Evolutionary conservation across 1,139 yeast genomes (phyloP), one percentile per base, ranked within the genome.

Genomic region (Protomyces gravidus): DNA sequence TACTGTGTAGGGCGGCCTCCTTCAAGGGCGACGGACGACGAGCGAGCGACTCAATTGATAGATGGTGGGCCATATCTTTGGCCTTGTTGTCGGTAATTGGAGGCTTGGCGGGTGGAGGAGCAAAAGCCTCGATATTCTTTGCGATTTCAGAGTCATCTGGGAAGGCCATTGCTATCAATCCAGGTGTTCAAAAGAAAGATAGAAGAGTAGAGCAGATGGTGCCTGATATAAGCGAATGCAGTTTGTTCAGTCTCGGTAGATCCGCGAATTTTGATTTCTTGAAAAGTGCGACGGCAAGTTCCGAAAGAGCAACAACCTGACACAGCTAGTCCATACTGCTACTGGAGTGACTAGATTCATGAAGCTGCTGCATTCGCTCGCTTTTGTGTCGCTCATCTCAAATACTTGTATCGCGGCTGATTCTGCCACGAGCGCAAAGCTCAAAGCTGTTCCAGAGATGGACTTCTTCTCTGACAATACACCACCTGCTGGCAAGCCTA

Each of bases 1-100:
- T n/a, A 53, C 58, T n/a, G 36, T 53, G 48, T 2, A 55, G 51
- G 23, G 59, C 53, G 11, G 96, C 95, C 50, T 82, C 76, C 75
- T 92, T 92, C 72, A 92, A 79, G 15, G 89, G 85, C 17, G 97
- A 89, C 33, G 86, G 81, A 61, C 79, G 76, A 75, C 98, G 86
- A 25, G 85, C 75, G 65, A 78, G 78, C 50, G 97, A 83, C 75
- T 92, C 97, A 5, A 75, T 81, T 21, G 96, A 88, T 64, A 88
- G 79, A 65, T 82, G 80, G 73, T 89, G 89, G 28, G 81, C 69
- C 65, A 92, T 79, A 72, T 92, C 95, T 73, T 83, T 84, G 42
- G 92, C 76, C 63, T 69, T 71, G 47, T 74, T 70, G 15, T 50
- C 58, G 4, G 28, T 26, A 7, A 23, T 23, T 23, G 3, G 25